Conservation (phyloP, 306 rosid species). For the Aeschynomene evenia region DNA sequence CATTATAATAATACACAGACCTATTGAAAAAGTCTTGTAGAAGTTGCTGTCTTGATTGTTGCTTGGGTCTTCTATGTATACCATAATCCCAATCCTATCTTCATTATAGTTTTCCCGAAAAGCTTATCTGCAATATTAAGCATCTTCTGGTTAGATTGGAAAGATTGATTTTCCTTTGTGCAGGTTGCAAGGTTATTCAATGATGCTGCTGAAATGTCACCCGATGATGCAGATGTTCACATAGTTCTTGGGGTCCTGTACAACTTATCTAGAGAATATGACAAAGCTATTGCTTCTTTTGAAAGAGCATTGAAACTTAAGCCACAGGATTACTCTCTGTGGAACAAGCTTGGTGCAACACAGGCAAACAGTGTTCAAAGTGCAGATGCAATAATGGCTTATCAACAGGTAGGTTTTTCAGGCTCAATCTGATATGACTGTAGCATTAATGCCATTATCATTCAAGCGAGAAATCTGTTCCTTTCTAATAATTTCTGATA, state of each 20-base stretch:
- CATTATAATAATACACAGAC: background rate
- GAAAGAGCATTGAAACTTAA: slow-evolving; percentile 84
- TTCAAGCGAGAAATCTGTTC: background rate
- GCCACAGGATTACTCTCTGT: slow-evolving; percentile 94
- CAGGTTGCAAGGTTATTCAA: slow-evolving; percentile 84
- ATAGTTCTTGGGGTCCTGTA: slow-evolving; percentile 92
- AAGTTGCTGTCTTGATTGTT: background rate
- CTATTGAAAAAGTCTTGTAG: background rate
- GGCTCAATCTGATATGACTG: slow-evolving; percentile 16
- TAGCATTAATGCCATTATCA: background rate
- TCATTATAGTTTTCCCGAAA: background rate
- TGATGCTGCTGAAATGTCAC: slow-evolving; percentile 91
- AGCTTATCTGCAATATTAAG: background rate
- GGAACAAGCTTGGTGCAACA: slow-evolving; percentile 99
- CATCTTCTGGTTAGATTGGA: slow-evolving; percentile 5
- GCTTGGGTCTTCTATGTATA: slow-evolving; percentile 1
- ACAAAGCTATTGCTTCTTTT: slow-evolving; percentile 83
- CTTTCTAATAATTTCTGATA: background rate
- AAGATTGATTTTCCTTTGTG: slow-evolving; percentile 25
- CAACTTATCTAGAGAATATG: slow-evolving; percentile 90
- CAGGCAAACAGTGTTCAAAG: slow-evolving; percentile 98
- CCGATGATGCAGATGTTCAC: slow-evolving; percentile 94
- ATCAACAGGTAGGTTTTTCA: slow-evolving; percentile 70
- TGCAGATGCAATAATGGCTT: slow-evolving; percentile 96
- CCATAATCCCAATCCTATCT: background rate